These are phyloP conservation scores for Trapa incisa DNA, from an alignment of 345 rosid genomes.

Conservation along the genomic window DNA sequence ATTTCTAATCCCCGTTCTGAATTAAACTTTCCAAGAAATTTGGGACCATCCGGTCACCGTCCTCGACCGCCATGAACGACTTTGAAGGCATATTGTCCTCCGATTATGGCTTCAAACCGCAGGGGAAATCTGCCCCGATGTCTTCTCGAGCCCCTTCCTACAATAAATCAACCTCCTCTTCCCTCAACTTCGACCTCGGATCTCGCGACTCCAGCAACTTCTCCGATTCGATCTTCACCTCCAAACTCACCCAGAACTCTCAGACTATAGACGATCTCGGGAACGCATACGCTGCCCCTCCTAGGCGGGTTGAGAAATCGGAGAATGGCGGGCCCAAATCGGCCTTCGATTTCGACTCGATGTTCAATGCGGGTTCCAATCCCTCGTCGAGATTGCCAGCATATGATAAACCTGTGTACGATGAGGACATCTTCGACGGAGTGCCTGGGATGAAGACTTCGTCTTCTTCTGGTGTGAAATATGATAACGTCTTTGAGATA, in stretches of 20 bases:
- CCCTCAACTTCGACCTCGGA: constrained; percentile 17
- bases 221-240: constrained; percentile 18
- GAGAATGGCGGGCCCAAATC: constrained; percentile 5
- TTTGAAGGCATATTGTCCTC: constrained; percentile 25
- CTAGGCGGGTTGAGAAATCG: constrained; percentile 14
- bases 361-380: constrained; percentile 20
- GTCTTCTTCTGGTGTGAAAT: constrained; percentile 14
- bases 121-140: constrained; percentile 41
- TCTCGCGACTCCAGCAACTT: constrained; percentile 11
- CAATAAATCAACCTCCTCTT: background rate
- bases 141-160: constrained; percentile 12
- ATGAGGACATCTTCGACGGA: constrained; percentile 34
- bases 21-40: background rate
- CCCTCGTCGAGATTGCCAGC: constrained; percentile 20
- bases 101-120: constrained; percentile 35
- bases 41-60: background rate
- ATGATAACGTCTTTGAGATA: constrained; percentile 21
- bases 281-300: constrained; percentile 21
- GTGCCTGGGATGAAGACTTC: constrained; percentile 33
- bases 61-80: constrained; percentile 27
- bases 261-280: constrained; percentile 13
- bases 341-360: constrained; percentile 23
- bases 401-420: constrained; percentile 37
- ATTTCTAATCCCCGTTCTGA: background rate
- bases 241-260: constrained; percentile 4